phyloP scores from a whole-genome alignment of 148 eudicot species.

The Hydrangea macrophylla region DNA sequence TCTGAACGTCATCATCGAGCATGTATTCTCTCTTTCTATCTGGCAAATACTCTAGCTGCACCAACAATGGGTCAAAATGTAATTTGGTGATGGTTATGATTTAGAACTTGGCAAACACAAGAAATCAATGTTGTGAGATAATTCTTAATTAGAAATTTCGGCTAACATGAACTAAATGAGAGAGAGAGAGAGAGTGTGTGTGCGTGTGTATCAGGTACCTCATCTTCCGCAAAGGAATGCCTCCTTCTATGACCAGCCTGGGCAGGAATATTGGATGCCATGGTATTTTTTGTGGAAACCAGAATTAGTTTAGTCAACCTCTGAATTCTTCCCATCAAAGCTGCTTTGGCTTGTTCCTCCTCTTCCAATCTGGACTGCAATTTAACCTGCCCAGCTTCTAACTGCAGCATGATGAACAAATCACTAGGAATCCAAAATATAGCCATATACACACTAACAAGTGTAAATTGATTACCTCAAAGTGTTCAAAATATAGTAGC shows the following conservation, averaged over 20 bases:
- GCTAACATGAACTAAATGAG: neutral
- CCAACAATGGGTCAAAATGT: conserved; percentile 5
- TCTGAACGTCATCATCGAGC: conserved; percentile 37
- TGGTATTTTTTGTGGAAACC: conserved; percentile 66
- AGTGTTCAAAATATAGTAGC: neutral
- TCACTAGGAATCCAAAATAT: neutral
- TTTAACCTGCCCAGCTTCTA: conserved; percentile 65
- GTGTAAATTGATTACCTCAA: neutral
- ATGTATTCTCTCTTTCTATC: conserved; percentile 37
- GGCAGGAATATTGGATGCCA: conserved; percentile 30
- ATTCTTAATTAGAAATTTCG: neutral
- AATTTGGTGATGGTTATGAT: neutral
- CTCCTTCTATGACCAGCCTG: conserved; percentile 42
- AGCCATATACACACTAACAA: neutral
- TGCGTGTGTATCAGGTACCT: conserved; percentile 23
- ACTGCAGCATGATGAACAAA: conserved; percentile 30
- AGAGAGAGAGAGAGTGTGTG: neutral
- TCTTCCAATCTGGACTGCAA: conserved; percentile 69
- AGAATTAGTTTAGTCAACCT: conserved; percentile 71
- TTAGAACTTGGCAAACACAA: neutral
- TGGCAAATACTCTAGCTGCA: conserved; percentile 44
- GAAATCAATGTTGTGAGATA: neutral
- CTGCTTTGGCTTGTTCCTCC: conserved; percentile 80
- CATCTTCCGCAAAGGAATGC: conserved; percentile 57
- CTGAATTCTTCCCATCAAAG: conserved; percentile 80